A percentile compares a stretch with the other conserved stretches of the same genome.
Conservation (phyloP, 805 yeast species). For the Cyberlindnera mississippiensis region DNA sequence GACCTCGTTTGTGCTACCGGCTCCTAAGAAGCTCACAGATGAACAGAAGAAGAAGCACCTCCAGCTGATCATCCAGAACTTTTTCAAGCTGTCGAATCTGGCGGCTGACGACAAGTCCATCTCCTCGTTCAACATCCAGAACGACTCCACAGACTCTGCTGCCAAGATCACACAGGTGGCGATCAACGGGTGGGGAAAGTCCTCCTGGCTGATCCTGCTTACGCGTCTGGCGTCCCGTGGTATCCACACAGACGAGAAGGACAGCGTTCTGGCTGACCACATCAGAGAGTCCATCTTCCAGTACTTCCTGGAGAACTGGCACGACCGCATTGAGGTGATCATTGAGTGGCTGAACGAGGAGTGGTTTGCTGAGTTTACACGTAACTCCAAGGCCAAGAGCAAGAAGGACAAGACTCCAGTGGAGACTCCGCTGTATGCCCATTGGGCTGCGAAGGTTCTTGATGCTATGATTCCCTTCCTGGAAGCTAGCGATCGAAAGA, state of each 20-base stretch:
- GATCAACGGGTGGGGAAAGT: constrained; percentile 51
- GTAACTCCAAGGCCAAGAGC: constrained; percentile 24
- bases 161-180: constrained; percentile 30
- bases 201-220: constrained; percentile 73
- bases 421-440: constrained; percentile 51
- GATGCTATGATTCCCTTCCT: constrained; percentile 81
- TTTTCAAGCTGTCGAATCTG: constrained; percentile 44
- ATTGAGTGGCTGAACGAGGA: constrained; percentile 96
- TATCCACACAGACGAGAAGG: constrained; percentile 34
- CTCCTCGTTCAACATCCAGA: constrained; percentile 20
- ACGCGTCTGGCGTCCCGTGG: constrained; percentile 85
- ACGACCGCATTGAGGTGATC: constrained; percentile 64
- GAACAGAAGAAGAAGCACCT: constrained; percentile 58
- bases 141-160: constrained; percentile 18
- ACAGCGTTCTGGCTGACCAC: constrained; percentile 47
- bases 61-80: constrained; percentile 53
- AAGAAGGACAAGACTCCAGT: constrained; percentile 19
- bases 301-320: constrained; percentile 70
- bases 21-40: constrained; percentile 49
- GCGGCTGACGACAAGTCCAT: constrained; percentile 20
- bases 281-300: constrained; percentile 69
- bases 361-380: constrained; percentile 63
- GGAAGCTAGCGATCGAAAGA: constrained; percentile 75
- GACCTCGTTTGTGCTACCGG: constrained; percentile 48
- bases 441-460: constrained; percentile 67